phyloP scores from a whole-genome alignment of 345 rosid species.

The Iberis pinnata region DNA sequence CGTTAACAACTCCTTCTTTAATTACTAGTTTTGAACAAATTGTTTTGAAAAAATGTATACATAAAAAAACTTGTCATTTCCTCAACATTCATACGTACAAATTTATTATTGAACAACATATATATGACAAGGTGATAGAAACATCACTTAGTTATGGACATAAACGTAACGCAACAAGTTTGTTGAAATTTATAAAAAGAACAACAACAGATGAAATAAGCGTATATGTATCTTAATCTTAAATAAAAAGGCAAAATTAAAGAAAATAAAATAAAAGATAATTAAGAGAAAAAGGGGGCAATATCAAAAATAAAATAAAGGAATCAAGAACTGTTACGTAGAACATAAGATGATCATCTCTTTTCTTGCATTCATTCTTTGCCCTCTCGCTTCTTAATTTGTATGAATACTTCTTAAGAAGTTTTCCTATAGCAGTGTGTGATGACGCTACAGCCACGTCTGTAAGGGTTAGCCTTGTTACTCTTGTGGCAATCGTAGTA shows the following conservation, averaged over 20 bases:
- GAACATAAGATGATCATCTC: not conserved
- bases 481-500: constrained; percentile 42
- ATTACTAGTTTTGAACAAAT: no score
- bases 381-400: constrained; percentile 16
- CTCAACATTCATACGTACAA: no score
- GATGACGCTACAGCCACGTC: constrained; percentile 46
- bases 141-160: constrained; percentile 17
- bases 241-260: constrained; percentile 14
- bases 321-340: constrained; percentile 15
- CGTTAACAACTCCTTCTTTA: no score
- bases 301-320: constrained; percentile 3
- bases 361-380: constrained; percentile 1
- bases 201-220: constrained; percentile 19
- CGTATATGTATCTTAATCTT: constrained; percentile 21
- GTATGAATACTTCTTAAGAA: constrained; percentile 9
- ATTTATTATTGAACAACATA: no score
- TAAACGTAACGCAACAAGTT: constrained; percentile 13
- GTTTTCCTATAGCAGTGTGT: constrained; percentile 39
- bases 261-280: not conserved
- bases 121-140: not conserved
- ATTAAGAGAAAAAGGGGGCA: not conserved
- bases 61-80: no score
- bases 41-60: no score
- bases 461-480: constrained; percentile 43
- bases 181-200: constrained; percentile 16